Conservation (phyloP, 192 early-diverging fungal genomes). For the Coemansia sp. region DNA sequence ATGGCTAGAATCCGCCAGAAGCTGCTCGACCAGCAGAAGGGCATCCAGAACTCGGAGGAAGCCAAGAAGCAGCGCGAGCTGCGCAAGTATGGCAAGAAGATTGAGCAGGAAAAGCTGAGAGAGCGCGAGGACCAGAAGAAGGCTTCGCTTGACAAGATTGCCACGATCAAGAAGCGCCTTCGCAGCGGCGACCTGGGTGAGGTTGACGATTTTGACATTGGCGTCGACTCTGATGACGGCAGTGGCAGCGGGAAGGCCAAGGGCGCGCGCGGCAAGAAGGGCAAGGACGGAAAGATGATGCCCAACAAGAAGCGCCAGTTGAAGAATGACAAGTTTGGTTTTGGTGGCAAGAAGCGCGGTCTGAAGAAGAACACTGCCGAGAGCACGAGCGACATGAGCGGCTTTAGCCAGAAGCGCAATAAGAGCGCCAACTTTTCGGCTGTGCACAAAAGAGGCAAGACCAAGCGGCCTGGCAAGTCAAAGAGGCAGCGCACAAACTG, state of each 20-base stretch:
- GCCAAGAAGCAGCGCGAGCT: constrained; percentile 83
- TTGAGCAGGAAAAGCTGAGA: constrained; percentile 86
- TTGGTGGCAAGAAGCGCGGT: constrained; percentile 82
- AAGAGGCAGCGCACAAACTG: constrained; percentile 34
- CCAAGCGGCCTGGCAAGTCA: constrained; percentile 48
- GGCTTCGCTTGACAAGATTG: constrained; percentile 88
- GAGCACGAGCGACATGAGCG: constrained; percentile 67
- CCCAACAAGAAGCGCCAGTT: constrained; percentile 55
- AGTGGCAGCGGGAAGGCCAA: constrained; percentile 9
- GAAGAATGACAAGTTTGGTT: constrained; percentile 88
- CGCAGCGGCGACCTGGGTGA: constrained; percentile 53
- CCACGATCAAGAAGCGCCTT: constrained; percentile 80
- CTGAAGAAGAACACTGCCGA: constrained; percentile 79
- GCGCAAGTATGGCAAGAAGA: constrained; percentile 98
- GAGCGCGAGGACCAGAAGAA: constrained; percentile 86
- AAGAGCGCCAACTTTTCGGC: constrained; percentile 37
- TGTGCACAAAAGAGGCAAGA: constrained; percentile 16
- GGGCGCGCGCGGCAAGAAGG: constrained; percentile 16
- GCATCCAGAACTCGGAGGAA: constrained; percentile 77
- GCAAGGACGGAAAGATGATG: constrained; percentile 20
- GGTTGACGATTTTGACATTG: constrained; percentile 50
- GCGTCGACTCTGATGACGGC: constrained; percentile 35
- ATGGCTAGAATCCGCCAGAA: constrained; percentile 87
- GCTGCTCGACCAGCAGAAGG: constrained; percentile 78
- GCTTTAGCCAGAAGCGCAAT: constrained; percentile 55